Base-by-base conservation (phyloP, 2,329 filamentous ascomycete genomes). In the Elsinoe arachidis region DNA sequence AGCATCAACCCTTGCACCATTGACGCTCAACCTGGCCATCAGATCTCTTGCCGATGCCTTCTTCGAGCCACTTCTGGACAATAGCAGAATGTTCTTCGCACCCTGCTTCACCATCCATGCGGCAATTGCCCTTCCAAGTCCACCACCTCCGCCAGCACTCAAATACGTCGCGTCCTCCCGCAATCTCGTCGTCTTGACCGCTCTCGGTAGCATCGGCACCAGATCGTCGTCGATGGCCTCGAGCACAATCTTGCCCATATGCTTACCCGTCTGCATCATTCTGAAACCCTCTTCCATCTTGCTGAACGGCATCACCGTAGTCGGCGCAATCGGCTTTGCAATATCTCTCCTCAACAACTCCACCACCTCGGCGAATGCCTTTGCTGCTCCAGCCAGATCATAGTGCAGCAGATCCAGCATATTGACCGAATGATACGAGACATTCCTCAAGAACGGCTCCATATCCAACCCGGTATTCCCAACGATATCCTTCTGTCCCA, bases 111-210 rank as follows among this genome's bases (percentile, higher is more conserved):
- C 62, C 55, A 67, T 55, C 57, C 56, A 62, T 12, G 30, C 43
- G 10, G 61, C 56, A 14, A 66, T 56, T 5, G 55, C 38, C 19
- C 59, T 57, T 10, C 63, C 62, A 14, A 67, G 58, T 4, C 64
- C 65, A 9, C 63, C 63, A 15, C 64, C 59, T 38, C 65, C 63
- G 11, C 65, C 64, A n/a, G 61, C 52, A 9, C 66, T 38, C 10
- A 66, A 17, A 30, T 66, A 66, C 1, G 61, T 56, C 1, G 49
- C 58, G 19, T 58, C 49, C 1, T 35, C 15, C 6, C 51, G 39
- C 44, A 60, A 52, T 12, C 9, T 21, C 5, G 23, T 33, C 11
- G 37, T 10, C 9, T 43, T 15, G 19, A 21, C 12, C 19, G n/a
- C 19, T 21, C 23, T 7, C 21, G 34, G 52, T 52, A 51, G 26